These are phyloP conservation scores for Hemileia vastatrix DNA, from an alignment of 1,284 basidiomycete species.

Conservation along the genomic window DNA sequence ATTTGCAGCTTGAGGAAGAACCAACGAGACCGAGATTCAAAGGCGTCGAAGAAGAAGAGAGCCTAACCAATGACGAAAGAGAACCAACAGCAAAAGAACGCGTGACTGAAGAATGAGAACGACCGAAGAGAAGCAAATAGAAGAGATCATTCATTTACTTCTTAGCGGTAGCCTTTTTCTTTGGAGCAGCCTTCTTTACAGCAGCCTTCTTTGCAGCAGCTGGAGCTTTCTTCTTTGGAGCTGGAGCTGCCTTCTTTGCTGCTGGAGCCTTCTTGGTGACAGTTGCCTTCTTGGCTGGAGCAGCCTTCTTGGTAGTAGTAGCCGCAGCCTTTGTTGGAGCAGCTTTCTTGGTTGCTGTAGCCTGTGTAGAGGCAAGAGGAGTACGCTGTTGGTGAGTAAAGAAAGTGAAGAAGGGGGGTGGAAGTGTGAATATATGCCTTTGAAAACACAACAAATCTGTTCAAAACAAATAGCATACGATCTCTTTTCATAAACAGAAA, in stretches of 20 bases:
- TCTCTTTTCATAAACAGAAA: too few relatives aligned
- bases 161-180: conserved; percentile 26
- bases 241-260: conserved; percentile 20
- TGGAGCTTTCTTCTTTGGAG: conserved; percentile 22
- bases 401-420: neutral
- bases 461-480: too few relatives aligned
- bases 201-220: conserved; percentile 15
- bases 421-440: neutral
- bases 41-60: too few relatives aligned
- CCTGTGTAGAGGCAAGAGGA: neutral
- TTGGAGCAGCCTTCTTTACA: too few relatives aligned
- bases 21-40: too few relatives aligned
- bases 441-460: neutral
- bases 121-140: conserved; percentile 15
- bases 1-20: too few relatives aligned
- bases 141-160: conserved; percentile 26
- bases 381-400: neutral
- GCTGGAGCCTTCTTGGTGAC: conserved; percentile 4
- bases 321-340: conserved; percentile 17
- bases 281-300: conserved; percentile 18
- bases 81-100: too few relatives aligned
- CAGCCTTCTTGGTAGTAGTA: conserved; percentile 11
- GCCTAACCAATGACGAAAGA: too few relatives aligned
- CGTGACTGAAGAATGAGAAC: too few relatives aligned
- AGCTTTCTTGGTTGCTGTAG: neutral